phyloP scores from a whole-genome alignment of 352 stramenopile species.

The Phytophthora uliginosa region DNA sequence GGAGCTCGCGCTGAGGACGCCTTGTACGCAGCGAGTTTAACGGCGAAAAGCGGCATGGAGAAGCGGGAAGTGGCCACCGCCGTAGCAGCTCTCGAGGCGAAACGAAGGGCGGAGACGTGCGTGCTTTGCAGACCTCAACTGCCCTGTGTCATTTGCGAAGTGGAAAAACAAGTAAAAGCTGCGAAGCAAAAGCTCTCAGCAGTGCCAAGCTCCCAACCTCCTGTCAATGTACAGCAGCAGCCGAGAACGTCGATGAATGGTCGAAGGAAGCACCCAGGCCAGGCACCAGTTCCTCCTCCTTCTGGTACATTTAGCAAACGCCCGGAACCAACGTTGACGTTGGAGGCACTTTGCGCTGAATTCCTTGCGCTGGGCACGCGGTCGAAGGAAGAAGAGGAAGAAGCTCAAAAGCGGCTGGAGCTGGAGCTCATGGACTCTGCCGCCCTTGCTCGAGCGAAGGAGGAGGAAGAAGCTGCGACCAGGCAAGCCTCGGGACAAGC shows the following conservation, averaged over 20 bases:
- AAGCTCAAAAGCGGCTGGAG: conserved; percentile 38
- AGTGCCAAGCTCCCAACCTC: neutral
- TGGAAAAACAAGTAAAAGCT: conserved; percentile 33
- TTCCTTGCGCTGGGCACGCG: conserved; percentile 45
- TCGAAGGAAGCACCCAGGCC: conserved; percentile 4
- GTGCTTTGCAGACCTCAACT: conserved; percentile 42
- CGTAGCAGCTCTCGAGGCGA: conserved; percentile 34
- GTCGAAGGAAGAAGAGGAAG: conserved; percentile 50
- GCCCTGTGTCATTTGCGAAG: conserved; percentile 41
- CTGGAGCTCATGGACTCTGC: conserved; percentile 45
- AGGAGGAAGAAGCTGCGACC: conserved; percentile 36
- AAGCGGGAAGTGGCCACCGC: conserved; percentile 35
- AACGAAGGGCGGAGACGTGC: conserved; percentile 26
- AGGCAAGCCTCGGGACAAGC: conserved; percentile 1
- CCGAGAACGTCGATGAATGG: conserved; percentile 5
- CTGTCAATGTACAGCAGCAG: neutral
- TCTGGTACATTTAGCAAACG: conserved; percentile 2
- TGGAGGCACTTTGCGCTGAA: conserved; percentile 45
- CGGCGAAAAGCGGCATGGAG: conserved; percentile 26
- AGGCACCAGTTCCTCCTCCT: neutral
- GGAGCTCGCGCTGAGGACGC: conserved; percentile 20
- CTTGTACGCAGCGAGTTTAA: conserved; percentile 23
- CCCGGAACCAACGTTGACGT: conserved; percentile 12
- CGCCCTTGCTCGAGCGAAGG: conserved; percentile 36
- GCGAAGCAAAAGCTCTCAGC: conserved; percentile 16